phyloP scores from a whole-genome alignment of 179 eudicot genomes.

The Corrigiola litoralis region DNA sequence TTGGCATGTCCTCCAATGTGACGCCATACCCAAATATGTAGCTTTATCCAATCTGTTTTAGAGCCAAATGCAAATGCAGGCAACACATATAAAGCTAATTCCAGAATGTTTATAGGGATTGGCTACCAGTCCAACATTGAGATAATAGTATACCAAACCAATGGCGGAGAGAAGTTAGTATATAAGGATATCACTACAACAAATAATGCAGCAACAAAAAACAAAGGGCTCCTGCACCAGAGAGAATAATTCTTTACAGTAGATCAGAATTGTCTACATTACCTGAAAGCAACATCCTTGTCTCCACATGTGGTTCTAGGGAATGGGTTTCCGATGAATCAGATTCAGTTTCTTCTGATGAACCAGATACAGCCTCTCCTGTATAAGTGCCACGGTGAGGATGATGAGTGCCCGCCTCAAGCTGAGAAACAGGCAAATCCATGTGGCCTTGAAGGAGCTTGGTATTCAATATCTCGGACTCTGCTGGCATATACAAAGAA shows the following conservation, averaged over 20 bases:
- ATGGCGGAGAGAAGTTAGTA: background rate
- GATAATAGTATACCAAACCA: no score
- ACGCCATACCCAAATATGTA: no score
- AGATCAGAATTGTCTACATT: no score
- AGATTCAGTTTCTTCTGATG: conserved; percentile 83
- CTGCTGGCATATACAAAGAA: conserved; percentile 26
- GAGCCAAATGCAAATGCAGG: no score
- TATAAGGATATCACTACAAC: no score
- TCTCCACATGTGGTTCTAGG: conserved; percentile 50
- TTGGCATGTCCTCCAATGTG: no score
- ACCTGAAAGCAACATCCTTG: conserved; percentile 71
- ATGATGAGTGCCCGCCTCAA: conserved; percentile 21
- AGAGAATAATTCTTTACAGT: background rate
- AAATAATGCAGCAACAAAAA: background rate
- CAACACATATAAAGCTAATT: no score
- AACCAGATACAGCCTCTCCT: conserved; percentile 52
- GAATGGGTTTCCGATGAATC: conserved; percentile 83
- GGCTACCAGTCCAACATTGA: no score
- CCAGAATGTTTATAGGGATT: no score
- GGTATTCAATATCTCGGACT: conserved; percentile 29
- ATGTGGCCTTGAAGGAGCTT: conserved; percentile 26
- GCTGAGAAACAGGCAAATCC: conserved; percentile 32
- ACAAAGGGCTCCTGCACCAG: background rate
- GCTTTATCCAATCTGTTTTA: no score
- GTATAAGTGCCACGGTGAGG: conserved; percentile 31